A percentile compares a stretch with the other conserved stretches of the same genome.
Evolutionary conservation across 371 early-diverging fungal species (phyloP).

Genomic region (Sporodiniella umbellata): DNA sequence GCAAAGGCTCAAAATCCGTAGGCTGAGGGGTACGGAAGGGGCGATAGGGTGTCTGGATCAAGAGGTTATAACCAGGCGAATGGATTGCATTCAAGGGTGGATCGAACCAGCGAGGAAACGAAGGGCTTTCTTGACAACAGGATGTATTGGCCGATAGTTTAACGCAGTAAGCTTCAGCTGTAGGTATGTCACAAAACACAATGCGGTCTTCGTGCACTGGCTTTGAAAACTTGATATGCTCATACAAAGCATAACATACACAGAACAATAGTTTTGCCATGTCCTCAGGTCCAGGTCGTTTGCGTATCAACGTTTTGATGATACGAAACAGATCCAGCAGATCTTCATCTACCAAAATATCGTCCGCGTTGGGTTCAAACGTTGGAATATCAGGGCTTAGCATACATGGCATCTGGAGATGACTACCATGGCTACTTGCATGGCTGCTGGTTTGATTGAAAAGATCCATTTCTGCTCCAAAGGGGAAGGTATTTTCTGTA

Average conservation of each 20-base stretch:
- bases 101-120: neutral
- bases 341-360: constrained; percentile 42
- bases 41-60: neutral
- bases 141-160: constrained; percentile 23
- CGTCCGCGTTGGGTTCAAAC: constrained; percentile 41
- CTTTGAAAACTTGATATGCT: constrained; percentile 36
- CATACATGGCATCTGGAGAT: too few relatives aligned
- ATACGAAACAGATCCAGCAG: constrained; percentile 41
- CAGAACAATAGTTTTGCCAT: constrained; percentile 42
- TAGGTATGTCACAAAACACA: constrained; percentile 24
- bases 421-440: too few relatives aligned
- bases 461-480: neutral
- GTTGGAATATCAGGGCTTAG: constrained; percentile 15
- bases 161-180: constrained; percentile 19
- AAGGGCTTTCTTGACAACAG: constrained; percentile 11
- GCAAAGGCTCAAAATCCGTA: too few relatives aligned
- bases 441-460: neutral
- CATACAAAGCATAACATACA: constrained; percentile 40
- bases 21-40: neutral
- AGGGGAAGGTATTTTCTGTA: neutral
- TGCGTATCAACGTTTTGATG: constrained; percentile 36
- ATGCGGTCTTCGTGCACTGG: constrained; percentile 36
- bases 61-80: neutral
- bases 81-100: neutral
- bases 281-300: constrained; percentile 33